A percentile compares a stretch with the other conserved stretches of the same genome.
Conservation (phyloP, 129 eudicot genomes). For the Lonicera japonica region DNA sequence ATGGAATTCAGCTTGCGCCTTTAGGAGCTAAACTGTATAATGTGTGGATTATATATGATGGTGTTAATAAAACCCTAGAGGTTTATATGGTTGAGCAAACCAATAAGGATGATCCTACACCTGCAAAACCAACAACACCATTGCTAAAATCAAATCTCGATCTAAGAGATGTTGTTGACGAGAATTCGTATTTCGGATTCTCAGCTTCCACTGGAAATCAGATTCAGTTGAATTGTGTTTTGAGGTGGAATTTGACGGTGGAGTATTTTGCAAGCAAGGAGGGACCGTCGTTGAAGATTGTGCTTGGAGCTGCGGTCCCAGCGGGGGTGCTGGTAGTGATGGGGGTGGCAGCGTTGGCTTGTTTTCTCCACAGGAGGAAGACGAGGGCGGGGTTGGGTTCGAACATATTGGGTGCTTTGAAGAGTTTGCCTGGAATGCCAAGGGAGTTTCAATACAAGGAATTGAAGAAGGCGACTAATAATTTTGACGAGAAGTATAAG, state of each 20-base stretch:
- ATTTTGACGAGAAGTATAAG: conserved; percentile 68
- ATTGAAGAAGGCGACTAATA: conserved; percentile 75
- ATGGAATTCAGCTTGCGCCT: conserved; percentile 38
- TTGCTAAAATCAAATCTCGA: conserved; percentile 33
- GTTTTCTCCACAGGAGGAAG: conserved; percentile 16
- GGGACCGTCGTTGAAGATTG: conserved; percentile 15
- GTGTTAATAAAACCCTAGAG: conserved; percentile 28
- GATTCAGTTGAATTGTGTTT: conserved; percentile 51
- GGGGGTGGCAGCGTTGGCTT: conserved; percentile 25
- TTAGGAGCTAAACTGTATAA: conserved; percentile 16
- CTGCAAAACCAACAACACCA: conserved; percentile 46
- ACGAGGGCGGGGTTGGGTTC: conserved; percentile 21
- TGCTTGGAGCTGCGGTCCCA: conserved; percentile 48
- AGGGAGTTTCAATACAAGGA: conserved; percentile 62
- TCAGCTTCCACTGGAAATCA: conserved; percentile 69
- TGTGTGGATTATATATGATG: conserved; percentile 67
- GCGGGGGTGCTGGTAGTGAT: conserved; percentile 22
- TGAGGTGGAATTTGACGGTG: conserved; percentile 67
- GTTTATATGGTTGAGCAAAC: conserved; percentile 51
- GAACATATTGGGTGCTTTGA: conserved; percentile 48
- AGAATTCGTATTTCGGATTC: conserved; percentile 63
- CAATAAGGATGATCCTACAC: conserved; percentile 12
- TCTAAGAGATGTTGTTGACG: conserved; percentile 25
- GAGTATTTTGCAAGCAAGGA: conserved; percentile 17
- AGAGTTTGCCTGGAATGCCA: conserved; percentile 74